Evolutionary conservation across 1,139 yeast genomes (phyloP), one percentile per base, ranked within the genome.

Genomic region (Debaryomycetaceae sp.): DNA sequence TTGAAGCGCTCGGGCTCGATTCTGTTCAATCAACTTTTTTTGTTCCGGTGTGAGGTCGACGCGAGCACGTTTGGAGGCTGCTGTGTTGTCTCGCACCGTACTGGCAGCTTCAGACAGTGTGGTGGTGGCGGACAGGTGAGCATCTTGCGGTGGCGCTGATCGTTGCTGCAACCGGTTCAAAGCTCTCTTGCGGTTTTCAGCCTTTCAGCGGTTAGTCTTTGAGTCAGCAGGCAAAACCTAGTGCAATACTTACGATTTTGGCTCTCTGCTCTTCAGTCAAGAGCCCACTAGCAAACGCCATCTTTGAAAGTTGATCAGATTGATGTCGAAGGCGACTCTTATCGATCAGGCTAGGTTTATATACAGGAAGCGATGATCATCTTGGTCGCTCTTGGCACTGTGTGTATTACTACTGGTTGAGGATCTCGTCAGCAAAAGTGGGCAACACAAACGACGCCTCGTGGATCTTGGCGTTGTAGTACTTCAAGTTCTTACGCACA

Each of bases 401-500:
- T n/a, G n/a, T n/a, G n/a, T n/a, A n/a, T n/a, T n/a, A n/a, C n/a
- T n/a, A 37, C 17, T 53, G 45, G 47, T 58, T 58, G 39, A 58
- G 58, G 30, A 42, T 44, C 44, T 55, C 55, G 48, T 71, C 75
- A 36, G 93, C 96, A 78, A 89, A 86, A 45, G 76, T 85, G 46
- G 96, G 96, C 53, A 88, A 71, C 35, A 85, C 84, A 49, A 85
- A 88, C 12, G 95, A 73, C 30, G 96, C 93, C 54, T 72, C 75
- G 60, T 88, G 96, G 46, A 88, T 78, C 46, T 71, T 68, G 47
- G 74, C 70, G 62, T 80, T 85, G 68, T 88, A 88, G 65, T 88
- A 88, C 51, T 73, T 76, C 76, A 80, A 78, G 48, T 78, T 58
- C 51, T 73, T 63, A 18, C 57, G 60, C 52, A 84, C 95, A 45